A percentile compares a stretch with the other conserved stretches of the same genome.
These are phyloP conservation scores for Cyclotella cryptica DNA, from an alignment of 108 stramenopile species.

Conservation along the genomic window DNA sequence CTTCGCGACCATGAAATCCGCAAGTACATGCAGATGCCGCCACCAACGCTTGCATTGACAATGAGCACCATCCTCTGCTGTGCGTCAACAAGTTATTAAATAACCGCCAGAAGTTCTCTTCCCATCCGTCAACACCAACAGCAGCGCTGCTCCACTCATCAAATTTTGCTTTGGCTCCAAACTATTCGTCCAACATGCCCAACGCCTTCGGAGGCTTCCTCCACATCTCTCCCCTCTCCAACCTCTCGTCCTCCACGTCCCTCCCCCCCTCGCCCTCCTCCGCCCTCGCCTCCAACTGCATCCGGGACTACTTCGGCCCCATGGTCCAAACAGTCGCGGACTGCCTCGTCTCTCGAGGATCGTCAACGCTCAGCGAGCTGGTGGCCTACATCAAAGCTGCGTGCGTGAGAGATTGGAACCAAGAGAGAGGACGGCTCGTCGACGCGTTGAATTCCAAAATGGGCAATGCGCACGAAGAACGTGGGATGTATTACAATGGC, in stretches of 20 bases:
- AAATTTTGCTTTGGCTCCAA: not conserved
- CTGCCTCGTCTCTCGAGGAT: conserved; percentile 61
- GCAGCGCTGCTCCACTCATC: not conserved
- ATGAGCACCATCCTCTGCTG: no score
- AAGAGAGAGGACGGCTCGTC: conserved; percentile 47
- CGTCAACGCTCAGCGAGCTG: conserved; percentile 59
- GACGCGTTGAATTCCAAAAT: conserved; percentile 26
- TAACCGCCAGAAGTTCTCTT: no score
- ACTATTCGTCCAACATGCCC: not conserved
- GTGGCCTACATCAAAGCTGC: conserved; percentile 46
- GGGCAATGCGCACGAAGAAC: not conserved
- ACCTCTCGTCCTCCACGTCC: conserved; percentile 53
- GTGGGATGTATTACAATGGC: conserved; percentile 9
- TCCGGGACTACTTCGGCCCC: conserved; percentile 85
- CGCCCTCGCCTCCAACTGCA: conserved; percentile 70
- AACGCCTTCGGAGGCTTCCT: conserved; percentile 70
- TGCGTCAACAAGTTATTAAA: no score
- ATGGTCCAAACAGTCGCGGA: conserved; percentile 82
- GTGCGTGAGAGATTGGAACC: conserved; percentile 54
- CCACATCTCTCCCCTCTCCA: conserved; percentile 68
- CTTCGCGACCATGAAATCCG: no score
- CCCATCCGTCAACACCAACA: no score
- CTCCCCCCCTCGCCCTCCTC: conserved; percentile 58
- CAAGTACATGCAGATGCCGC: no score
- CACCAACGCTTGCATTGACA: no score